Base-by-base conservation (phyloP, 306 rosid genomes). In the Leucaena leucocephala region DNA sequence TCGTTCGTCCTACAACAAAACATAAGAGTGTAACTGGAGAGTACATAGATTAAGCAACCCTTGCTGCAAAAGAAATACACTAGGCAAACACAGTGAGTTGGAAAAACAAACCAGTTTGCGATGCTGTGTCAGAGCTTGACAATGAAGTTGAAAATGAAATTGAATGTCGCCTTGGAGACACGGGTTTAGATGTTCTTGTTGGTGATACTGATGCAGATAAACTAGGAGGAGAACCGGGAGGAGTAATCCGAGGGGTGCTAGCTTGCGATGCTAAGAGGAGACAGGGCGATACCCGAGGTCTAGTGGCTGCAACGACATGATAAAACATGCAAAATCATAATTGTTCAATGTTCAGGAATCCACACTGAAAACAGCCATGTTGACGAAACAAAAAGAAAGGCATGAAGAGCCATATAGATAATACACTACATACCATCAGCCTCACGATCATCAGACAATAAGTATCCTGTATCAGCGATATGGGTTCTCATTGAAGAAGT, bases 131-230 rank as follows among this genome's bases (percentile, higher is more conserved):
- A n/a, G 90, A 74, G 84, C 89, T 67, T 46, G 90, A 76, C 45
- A 86, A 45, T 43, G 91, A 79, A 68, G 85, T 79, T 71, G 94
- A 75, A 71, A 94, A 89, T 65, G 97, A 92, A 65, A 92, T 55
- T 0, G 98, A 75, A 72, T 85, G 93, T 7, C 96, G 91, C 88
- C 84, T 86, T 7, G 99, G 99, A 57, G 99, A 95, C 22, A 63
- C 86, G n/a, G 98, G 89, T 66, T 86, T 87, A 17, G 99, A 90
- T 67, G 89, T 84, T 87, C 84, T 92, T 62, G 92, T 85, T 58
- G 99, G 98, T 13, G 98, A 90, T 36, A 78, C 91, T 5, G 93
- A 87, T 16, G 91, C 91, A 35, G 98, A 95, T 40, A 86, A 27
- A 67, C 59, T 80, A 34, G 94, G 94, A 83, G 97, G 99, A 4